Base-by-base conservation (phyloP, 345 rosid species). In the Eutrema heterophyllum region DNA sequence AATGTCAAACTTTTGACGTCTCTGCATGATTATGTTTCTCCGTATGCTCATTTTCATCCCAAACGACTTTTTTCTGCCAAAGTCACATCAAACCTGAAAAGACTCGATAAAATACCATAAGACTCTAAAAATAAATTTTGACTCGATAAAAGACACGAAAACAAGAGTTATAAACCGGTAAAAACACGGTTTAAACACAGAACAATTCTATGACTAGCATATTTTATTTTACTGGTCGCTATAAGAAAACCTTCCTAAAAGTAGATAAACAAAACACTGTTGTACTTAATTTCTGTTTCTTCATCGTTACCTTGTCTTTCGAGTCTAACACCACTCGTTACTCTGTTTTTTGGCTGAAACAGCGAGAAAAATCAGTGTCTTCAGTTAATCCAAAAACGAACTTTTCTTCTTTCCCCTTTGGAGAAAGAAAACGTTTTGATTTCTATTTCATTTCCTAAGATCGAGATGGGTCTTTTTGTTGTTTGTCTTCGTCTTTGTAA, bases 271-370 rank as follows among this genome's bases (percentile, higher is more conserved):
- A 45, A 49, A 67, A 46, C 66, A 74, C 73, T 13, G 73, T 74
- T 67, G 35, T 29, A 74, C 66, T 67, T 36, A 43, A 9, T 36
- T 64, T 55, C 66, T 48, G 64, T 66, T 66, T 74, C 72, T 67
- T 67, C 67, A 29, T 67, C 45, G 60, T 64, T 72, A 48, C 71
- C 36, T 33, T 16, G 15, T 67, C 39, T 2, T 54, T 29, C 26
- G 55, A 18, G 15, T 68, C 40, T 68, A 41, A 40, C 74, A 24
- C 24, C 76, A 63, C 72, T 73, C 10, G 51, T 57, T 67, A 41
- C 72, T 74, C 72, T 74, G 78, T 67, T 75, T 75, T 21, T 43
- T 64, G 46, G 56, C 21, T 53, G 27, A 35, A 57, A 55, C 71
- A 49, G 24, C 36, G 72, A 57, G 52, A 46, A 26, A 74, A 7